These are phyloP conservation scores for Termitomyces sp. DNA, from an alignment of 768 basidiomycete genomes.

Conservation along the genomic window DNA sequence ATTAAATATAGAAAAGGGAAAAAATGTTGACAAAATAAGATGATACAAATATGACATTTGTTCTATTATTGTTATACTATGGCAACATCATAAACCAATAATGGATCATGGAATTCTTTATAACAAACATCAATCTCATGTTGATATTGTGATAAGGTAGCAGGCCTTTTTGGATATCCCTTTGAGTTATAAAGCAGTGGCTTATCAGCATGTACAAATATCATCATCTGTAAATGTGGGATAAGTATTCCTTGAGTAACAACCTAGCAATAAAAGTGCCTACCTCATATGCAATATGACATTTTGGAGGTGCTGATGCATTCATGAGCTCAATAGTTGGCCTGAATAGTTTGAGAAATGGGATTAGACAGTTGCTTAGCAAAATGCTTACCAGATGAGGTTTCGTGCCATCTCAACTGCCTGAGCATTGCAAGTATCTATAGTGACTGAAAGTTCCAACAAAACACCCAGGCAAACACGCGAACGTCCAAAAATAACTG, in stretches of 20 bases:
- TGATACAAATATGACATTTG: too few species aligned
- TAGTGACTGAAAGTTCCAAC: background rate
- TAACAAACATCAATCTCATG: background rate
- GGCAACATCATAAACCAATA: background rate
- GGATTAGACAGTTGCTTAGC: background rate
- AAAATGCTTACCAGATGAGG: background rate
- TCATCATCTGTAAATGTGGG: background rate
- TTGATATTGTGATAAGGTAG: background rate
- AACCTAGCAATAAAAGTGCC: too few species aligned
- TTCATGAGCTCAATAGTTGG: background rate
- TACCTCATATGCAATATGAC: background rate
- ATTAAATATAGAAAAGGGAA: too few species aligned
- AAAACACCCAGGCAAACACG: slow-evolving; percentile 3
- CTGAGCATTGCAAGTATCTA: background rate
- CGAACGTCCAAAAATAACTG: slow-evolving; percentile 6
- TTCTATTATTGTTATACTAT: background rate
- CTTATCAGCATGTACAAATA: background rate
- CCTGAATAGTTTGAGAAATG: background rate
- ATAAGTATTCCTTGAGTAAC: too few species aligned
- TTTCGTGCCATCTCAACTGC: background rate
- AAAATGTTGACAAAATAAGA: too few species aligned
- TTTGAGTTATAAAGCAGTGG: background rate
- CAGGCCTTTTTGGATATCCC: background rate
- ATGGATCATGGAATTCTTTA: background rate
- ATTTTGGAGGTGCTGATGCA: background rate